Evolutionary conservation across 495 filamentous ascomycete species (phyloP), one percentile per base, ranked within the genome.

Genomic region (Lepidopterella palustris): DNA sequence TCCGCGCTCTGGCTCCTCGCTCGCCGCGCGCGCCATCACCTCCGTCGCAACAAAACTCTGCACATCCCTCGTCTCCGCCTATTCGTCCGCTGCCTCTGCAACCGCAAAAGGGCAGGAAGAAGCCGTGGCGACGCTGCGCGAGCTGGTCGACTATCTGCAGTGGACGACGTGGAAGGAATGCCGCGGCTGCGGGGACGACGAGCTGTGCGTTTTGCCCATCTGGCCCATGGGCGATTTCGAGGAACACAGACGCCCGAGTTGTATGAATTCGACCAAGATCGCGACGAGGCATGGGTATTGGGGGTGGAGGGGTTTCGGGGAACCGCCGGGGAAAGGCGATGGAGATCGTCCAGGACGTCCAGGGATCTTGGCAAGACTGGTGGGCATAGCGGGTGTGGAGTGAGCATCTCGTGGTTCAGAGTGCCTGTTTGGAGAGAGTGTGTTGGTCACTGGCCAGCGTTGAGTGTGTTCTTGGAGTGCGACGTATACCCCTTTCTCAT

Each of bases 111-210:
- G 45, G 15, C n/a, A 21, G 3, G 45, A 3, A 1, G 11, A 23
- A 10, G 45, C 45, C 2, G 45, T 49, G 45, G n/a, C n/a, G 3
- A 23, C 2, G n/a, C n/a, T 84, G 10, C 60, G 65, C 3, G 57
- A 61, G 2, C 67, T 87, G 45, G 77, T 80, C 24, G 64, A 70
- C 0, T 77, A 79, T 50, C 72, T 88, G 24, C 67, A 72, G 15
- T 88, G 85, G 84, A 73, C 80, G 20, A 79, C 70, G 0, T 88
- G 83, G 82, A 84, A 83, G 62, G 71, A 80, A 48, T 86, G 84
- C 56, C 71, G 73, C 4, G 72, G 71, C 15, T 87, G 84, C 57
- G 68, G 58, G 0, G 68, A 72, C 18, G 78, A 83, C 56, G 81
- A 87, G 68, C 73, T 84, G n/a, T 87, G 84, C 70, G 77, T 84